These are phyloP conservation scores for Wickerhamia fluorescens DNA, from an alignment of 805 yeast species.

Conservation along the genomic window DNA sequence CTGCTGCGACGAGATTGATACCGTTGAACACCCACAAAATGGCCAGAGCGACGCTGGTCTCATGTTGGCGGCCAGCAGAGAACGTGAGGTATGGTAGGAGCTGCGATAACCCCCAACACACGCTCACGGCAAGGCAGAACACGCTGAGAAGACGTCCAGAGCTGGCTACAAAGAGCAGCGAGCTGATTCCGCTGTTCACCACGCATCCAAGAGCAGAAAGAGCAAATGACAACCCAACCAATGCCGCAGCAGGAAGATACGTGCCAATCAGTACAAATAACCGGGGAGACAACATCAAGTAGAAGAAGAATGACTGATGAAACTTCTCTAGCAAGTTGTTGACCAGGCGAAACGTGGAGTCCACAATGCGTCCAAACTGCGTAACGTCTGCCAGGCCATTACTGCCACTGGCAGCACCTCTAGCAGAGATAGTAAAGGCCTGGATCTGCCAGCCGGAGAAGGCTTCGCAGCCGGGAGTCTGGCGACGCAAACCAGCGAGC, in stretches of 20 bases:
- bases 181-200: conserved; percentile 36
- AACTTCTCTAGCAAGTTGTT: conserved; percentile 91
- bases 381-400: conserved; percentile 70
- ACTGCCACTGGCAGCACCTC: conserved; percentile 40
- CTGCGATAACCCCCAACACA: conserved; percentile 17
- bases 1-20: conserved; percentile 8
- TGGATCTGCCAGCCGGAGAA: conserved; percentile 97
- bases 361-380: conserved; percentile 84
- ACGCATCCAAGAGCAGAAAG: conserved; percentile 57
- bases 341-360: conserved; percentile 79
- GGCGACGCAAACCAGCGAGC: conserved; percentile 54
- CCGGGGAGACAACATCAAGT: conserved; percentile 69
- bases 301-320: conserved; percentile 95
- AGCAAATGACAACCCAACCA: conserved; percentile 62
- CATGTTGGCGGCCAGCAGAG: conserved; percentile 8
- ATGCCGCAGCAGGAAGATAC: conserved; percentile 78
- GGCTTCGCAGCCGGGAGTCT: conserved; percentile 72
- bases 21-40: conserved; percentile 13
- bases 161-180: conserved; percentile 13
- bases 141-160: conserved; percentile 18
- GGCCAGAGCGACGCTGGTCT: conserved; percentile 7
- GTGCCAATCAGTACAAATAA: conserved; percentile 90
- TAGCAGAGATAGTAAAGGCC: conserved; percentile 73
- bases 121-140: conserved; percentile 22
- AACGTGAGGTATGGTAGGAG: conserved; percentile 18